Evolutionary conservation across 202 grass and related monocot species (phyloP), one percentile per base, ranked within the genome.

Genomic region (Brachypodium distachyon): DNA sequence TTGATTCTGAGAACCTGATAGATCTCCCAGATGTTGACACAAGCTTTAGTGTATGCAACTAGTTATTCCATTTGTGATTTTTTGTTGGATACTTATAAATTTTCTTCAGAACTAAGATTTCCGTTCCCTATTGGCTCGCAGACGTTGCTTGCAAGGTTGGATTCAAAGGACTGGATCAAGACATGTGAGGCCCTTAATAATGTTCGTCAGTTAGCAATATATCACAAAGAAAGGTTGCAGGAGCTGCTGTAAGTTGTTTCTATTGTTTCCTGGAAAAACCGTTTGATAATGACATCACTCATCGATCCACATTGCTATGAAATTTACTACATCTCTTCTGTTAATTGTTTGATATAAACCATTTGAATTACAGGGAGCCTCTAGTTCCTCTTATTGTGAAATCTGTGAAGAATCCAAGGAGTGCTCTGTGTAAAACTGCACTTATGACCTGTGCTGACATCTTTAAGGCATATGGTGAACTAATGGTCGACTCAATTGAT

Each of bases 151-250:
- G 55, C 73, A 50, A 99, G 92, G 65, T 77, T 99, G 88, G 96
- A 95, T 49, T 95, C 96, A 38, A 99, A 96, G 77, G 87, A 96
- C 46, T 99, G 96, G 96, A 22, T 99, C 65, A 81, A 79, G 77
- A 87, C 91, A 81, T 95, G 92, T 77, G 92, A 90, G 87, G 92
- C 92, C 63, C 89, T 99, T 22, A 99, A 99, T 71, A 95, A 96
- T 81, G 92, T 93, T 43, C 96, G 96, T 17, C 96, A 93, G 46
- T 72, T 99, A 54, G 83, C 96, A 32, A 86, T 85, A 63, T 95
- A 83, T 73, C 96, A 96, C 83, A 92, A 95, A 61, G 87, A 95
- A 64, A 90, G 59, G 61, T 69, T 99, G 71, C 81, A 88, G 80
- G 96, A 95, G 21, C 66, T 87, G 53, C 69, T 99, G 96, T 99